phyloP scores from a whole-genome alignment of 1,284 basidiomycete species.

The Cerrena zonata region DNA sequence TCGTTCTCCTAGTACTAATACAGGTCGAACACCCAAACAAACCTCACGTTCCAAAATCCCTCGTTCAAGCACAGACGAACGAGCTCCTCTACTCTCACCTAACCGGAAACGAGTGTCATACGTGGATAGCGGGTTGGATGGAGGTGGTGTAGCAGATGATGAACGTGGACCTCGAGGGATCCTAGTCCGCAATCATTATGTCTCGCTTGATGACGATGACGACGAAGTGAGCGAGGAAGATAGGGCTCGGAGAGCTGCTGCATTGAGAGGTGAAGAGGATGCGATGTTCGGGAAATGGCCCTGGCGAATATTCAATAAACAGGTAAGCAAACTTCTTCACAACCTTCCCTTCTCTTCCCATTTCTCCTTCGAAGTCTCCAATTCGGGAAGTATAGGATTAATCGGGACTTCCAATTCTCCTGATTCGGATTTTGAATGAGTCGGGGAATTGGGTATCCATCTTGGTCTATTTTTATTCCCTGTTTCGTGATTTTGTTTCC shows the following conservation, averaged over 20 bases:
- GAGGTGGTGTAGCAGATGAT: conserved; percentile 12
- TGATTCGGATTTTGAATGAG: too few relatives aligned
- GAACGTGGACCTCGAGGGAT: conserved; percentile 9
- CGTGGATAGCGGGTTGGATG: conserved; percentile 14
- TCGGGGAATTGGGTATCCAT: too few relatives aligned
- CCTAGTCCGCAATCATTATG: background rate
- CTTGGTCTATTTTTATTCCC: background rate
- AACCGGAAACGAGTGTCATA: conserved; percentile 12
- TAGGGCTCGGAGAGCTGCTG: conserved; percentile 27
- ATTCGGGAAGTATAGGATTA: too few relatives aligned
- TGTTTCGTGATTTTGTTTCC: background rate
- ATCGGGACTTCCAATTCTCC: too few relatives aligned
- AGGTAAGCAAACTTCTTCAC: too few relatives aligned
- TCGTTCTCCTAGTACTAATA: conserved; percentile 10
- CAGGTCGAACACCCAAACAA: background rate
- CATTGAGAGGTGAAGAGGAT: conserved; percentile 36
- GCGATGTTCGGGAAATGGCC: conserved; percentile 64
- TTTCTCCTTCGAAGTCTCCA: too few relatives aligned
- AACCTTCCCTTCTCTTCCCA: too few relatives aligned
- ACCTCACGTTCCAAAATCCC: background rate
- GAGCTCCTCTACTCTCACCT: conserved; percentile 26
- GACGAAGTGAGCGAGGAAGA: conserved; percentile 29
- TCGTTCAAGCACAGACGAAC: conserved; percentile 21
- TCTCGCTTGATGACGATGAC: conserved; percentile 17
- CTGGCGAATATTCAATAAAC: conserved; percentile 54